Base-by-base conservation (phyloP, 495 filamentous ascomycete species). In the Penicillium maclennaniae region DNA sequence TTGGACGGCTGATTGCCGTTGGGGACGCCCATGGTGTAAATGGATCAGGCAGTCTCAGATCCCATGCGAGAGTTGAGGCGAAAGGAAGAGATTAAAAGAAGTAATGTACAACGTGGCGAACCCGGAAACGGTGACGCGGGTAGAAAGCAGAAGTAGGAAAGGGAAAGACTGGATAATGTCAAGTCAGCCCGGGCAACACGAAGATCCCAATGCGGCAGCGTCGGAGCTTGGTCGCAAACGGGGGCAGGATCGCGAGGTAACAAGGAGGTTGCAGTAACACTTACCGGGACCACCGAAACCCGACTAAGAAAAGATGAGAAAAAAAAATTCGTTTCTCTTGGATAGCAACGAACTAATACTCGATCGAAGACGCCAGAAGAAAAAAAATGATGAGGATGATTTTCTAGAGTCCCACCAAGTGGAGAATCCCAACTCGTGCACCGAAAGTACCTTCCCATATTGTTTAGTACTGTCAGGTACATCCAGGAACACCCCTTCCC, bases 1-100 rank as follows among this genome's bases (percentile, higher is more conserved):
- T 85, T 87, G 54, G 65, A 63, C 59, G 70, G 65, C 45, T 60
- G 38, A 20, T 47, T 61, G 50, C 65, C 69, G 56, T 75, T 74
- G 55, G 70, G 47, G 49, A 58, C 59, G 45, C 65, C 62, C 74
- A 77, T 77, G 64, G 62, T 73, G 67, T 44, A 54, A 38, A 62
- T 65, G 61, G 38, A 42, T 49, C 47, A 41, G 12, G 23, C 47
- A 36, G 41, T 16, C 25, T 49, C 47, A 49, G 47, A 15, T 41
- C 37, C 37, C 47, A 41, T 49, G 47, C 47, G 25, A 12, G 43
- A 16, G 19, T 48, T 25, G 43, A 47, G 61, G 38, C 36, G 38
- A 43, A 49, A 47, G 19, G 26, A 26, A 31, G 26, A 23, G 43
- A 59, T 61, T 53, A 60, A 56, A 60, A 47, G 51, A 47, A 55